phyloP scores from a whole-genome alignment of 768 basidiomycete species.

The Phaeotremella fagi region DNA sequence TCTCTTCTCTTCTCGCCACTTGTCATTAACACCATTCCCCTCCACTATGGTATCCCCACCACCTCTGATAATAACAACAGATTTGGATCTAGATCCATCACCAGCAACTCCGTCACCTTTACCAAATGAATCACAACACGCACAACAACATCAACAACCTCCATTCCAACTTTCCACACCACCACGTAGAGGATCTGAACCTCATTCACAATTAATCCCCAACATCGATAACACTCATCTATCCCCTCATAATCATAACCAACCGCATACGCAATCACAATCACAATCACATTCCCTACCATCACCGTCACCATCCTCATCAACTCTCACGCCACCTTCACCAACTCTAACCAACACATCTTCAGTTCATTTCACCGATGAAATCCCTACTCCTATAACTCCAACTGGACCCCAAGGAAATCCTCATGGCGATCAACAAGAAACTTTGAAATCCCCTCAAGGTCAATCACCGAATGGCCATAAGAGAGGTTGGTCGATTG shows the following conservation, averaged over 20 bases:
- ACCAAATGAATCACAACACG: neutral
- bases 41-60: slow-evolving; percentile 6
- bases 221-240: slow-evolving; percentile 17
- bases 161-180: neutral
- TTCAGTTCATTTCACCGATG: slow-evolving; percentile 39
- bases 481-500: slow-evolving; percentile 26
- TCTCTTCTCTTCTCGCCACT: too few species aligned
- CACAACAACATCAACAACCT: neutral
- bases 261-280: slow-evolving; percentile 6
- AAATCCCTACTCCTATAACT: slow-evolving; percentile 20
- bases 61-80: slow-evolving; percentile 42
- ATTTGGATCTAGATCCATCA: slow-evolving; percentile 18
- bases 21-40: too few species aligned
- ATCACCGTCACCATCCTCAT: slow-evolving; percentile 26
- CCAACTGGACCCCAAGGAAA: too few species aligned
- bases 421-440: too few species aligned
- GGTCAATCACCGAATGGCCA: too few species aligned
- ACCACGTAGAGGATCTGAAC: slow-evolving; percentile 4
- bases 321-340: slow-evolving; percentile 30
- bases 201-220: neutral
- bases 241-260: slow-evolving; percentile 11
- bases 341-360: slow-evolving; percentile 33
- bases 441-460: too few species aligned
- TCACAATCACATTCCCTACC: neutral
- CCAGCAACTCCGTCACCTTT: slow-evolving; percentile 1